A percentile compares a stretch with the other conserved stretches of the same genome.
phyloP scores from a whole-genome alignment of 768 basidiomycete species.

The Tylopilus sp. region DNA sequence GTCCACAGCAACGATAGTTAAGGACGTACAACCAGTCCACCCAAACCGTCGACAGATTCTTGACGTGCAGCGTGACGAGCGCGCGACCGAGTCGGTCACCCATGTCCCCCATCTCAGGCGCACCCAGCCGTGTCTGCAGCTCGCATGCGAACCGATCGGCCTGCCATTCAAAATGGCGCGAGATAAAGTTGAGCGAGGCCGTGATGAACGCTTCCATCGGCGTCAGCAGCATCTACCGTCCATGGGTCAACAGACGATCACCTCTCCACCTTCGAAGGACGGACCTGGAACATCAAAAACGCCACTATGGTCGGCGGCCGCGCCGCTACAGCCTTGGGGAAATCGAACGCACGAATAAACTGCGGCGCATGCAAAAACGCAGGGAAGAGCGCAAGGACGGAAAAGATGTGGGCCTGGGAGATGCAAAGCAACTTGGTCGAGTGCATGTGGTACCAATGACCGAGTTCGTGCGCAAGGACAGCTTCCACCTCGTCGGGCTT shows the following conservation, averaged over 20 bases:
- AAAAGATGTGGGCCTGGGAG: constrained; percentile 85
- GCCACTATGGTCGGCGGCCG: constrained; percentile 79
- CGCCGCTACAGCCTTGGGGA: constrained; percentile 59
- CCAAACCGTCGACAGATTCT: constrained; percentile 92
- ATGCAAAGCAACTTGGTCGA: constrained; percentile 85
- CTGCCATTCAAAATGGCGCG: constrained; percentile 87
- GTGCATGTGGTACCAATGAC: constrained; percentile 94
- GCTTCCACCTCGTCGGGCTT: constrained; percentile 93
- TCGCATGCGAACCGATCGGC: constrained; percentile 87
- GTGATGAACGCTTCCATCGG: constrained; percentile 74
- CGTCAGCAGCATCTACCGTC: constrained; percentile 65
- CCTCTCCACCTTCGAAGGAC: not conserved
- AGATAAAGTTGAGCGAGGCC: constrained; percentile 76
- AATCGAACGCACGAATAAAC: constrained; percentile 78
- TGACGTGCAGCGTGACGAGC: constrained; percentile 81
- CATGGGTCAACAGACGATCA: not conserved
- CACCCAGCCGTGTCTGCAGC: constrained; percentile 46
- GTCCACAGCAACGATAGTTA: not conserved
- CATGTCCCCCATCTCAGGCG: constrained; percentile 72
- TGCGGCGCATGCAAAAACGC: constrained; percentile 82
- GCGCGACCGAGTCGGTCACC: constrained; percentile 81
- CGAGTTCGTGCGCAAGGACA: constrained; percentile 95
- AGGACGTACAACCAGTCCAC: constrained; percentile 77
- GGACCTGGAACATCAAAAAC: constrained; percentile 82
- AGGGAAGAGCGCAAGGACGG: constrained; percentile 84